These are phyloP conservation scores for Ganoderma meredithae DNA, from an alignment of 1,284 basidiomycete species.

Conservation along the genomic window DNA sequence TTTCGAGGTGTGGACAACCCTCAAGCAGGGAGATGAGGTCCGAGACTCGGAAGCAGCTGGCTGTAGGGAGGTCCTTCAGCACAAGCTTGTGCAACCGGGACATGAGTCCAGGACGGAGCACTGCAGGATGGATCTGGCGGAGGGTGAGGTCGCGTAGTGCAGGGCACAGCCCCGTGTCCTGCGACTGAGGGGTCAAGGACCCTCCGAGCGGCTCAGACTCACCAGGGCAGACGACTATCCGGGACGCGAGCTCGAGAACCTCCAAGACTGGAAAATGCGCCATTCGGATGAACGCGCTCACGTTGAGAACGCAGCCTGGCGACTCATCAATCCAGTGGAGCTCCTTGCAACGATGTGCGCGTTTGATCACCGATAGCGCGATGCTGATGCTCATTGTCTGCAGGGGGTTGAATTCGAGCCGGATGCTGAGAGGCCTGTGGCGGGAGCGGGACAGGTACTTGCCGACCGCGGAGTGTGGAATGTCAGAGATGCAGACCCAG, in stretches of 20 bases:
- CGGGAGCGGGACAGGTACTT: neutral
- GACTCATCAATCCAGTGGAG: neutral
- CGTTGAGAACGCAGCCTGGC: neutral
- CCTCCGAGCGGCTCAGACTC: neutral
- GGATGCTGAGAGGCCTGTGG: neutral
- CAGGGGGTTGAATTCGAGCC: neutral
- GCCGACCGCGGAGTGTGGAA: neutral
- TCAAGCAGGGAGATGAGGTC: neutral
- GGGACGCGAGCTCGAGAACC: slow-evolving; percentile 1
- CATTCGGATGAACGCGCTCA: neutral
- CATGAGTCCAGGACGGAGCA: neutral
- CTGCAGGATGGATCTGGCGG: neutral
- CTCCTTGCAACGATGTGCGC: neutral
- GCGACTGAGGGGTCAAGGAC: neutral
- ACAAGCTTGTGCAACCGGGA: neutral
- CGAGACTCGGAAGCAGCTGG: neutral
- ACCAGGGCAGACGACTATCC: neutral
- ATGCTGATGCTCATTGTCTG: neutral
- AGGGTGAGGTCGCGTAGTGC: slow-evolving; percentile 1
- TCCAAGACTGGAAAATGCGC: neutral
- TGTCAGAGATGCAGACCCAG: neutral
- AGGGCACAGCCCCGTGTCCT: neutral
- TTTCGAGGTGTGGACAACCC: neutral
- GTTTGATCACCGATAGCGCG: neutral
- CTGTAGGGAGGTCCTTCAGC: neutral